Percentiles rank a stretch among this genome's conserved stretches.
These are phyloP conservation scores for peach (Prunus persica) DNA, from an alignment of 306 rosid species.

Conservation along the genomic window DNA sequence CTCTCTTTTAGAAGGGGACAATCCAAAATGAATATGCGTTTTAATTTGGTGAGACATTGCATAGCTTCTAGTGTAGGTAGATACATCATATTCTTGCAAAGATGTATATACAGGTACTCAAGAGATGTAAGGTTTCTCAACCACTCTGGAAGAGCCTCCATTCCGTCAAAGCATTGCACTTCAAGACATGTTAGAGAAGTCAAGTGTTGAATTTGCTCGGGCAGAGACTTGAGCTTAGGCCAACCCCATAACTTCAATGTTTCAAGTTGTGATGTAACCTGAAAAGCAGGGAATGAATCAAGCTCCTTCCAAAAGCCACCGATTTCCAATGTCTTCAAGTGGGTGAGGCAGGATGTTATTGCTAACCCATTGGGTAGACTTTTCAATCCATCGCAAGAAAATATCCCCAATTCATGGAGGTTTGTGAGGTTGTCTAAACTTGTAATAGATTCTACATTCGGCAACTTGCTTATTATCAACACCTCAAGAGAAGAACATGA, in stretches of 20 bases:
- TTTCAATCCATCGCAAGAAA: no score
- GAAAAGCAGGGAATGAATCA: no score
- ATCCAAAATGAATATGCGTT: rapidly evolving
- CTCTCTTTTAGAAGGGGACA: neutral
- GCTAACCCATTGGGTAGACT: no score
- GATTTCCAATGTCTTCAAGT: no score
- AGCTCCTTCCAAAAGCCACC: no score
- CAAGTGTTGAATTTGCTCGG: no score
- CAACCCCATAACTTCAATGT: no score
- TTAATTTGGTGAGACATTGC: neutral
- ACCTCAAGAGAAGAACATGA: neutral
- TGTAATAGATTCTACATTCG: neutral
- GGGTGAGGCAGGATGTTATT: no score
- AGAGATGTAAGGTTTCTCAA: neutral
- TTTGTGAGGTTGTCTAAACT: neutral
- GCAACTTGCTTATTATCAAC: neutral
- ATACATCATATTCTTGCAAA: neutral
- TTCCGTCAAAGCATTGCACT: neutral
- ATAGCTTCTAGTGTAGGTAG: neutral
- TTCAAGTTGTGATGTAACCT: neutral
- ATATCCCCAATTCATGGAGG: neutral
- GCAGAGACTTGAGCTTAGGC: no score
- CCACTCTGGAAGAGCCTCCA: neutral
- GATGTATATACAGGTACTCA: rapidly evolving
- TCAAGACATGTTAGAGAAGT: no score